Conservation (phyloP, 2,329 filamentous ascomycete species). For the Penicillium freii region DNA sequence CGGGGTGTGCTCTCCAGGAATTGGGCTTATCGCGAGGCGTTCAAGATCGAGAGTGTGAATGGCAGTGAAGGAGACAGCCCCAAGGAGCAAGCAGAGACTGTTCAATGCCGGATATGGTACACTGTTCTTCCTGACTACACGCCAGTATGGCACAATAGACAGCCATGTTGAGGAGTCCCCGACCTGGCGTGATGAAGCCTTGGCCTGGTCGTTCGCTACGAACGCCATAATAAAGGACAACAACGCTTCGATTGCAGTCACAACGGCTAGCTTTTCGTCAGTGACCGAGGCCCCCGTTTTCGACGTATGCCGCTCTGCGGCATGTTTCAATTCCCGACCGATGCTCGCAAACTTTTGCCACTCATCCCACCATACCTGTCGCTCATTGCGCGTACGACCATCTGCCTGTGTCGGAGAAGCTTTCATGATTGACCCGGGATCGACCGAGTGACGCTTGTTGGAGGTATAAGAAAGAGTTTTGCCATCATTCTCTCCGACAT, state of each 20-base stretch:
- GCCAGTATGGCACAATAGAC: conserved; percentile 49
- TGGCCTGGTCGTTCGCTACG: conserved; percentile 43
- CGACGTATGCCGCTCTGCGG: conserved; percentile 38
- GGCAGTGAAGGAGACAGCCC: conserved; percentile 47
- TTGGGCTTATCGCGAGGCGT: conserved; percentile 41
- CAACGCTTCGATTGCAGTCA: conserved; percentile 46
- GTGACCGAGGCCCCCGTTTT: conserved; percentile 30
- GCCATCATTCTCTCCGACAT: conserved; percentile 41
- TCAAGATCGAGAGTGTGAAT: conserved; percentile 48
- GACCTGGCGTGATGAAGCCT: conserved; percentile 36
- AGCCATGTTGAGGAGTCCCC: conserved; percentile 47
- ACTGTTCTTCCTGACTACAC: conserved; percentile 43
- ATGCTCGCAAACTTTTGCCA: conserved; percentile 44
- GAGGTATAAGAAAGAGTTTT: conserved; percentile 37
- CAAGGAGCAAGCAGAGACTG: conserved; percentile 47
- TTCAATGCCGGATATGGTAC: conserved; percentile 42
- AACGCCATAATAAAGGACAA: conserved; percentile 51
- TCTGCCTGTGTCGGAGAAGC: conserved; percentile 31
- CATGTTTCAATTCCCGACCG: conserved; percentile 48
- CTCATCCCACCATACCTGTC: conserved; percentile 45
- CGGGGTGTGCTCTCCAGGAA: conserved; percentile 40
- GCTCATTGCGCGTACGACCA: conserved; percentile 34
- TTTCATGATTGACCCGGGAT: conserved; percentile 26
- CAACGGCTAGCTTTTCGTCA: conserved; percentile 40
- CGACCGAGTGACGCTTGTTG: conserved; percentile 32